Conservation (phyloP, 768 basidiomycete genomes). For the Collybia mongolica region DNA sequence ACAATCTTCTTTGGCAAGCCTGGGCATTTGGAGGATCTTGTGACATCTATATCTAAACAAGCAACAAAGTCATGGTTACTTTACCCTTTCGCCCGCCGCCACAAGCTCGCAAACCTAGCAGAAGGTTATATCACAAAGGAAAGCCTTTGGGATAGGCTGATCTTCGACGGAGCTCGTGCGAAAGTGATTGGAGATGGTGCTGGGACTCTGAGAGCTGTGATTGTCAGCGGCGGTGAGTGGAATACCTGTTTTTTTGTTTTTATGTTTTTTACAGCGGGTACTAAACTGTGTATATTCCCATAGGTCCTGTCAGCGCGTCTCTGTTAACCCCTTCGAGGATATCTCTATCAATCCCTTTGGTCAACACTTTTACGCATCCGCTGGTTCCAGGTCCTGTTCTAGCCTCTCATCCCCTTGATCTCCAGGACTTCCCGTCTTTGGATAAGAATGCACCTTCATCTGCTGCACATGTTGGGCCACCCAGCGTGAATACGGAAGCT, state of each 20-base stretch:
- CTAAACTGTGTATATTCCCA: conserved; percentile 2
- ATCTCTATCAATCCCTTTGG: conserved; percentile 74
- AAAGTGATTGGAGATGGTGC: conserved; percentile 59
- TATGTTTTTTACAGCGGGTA: background rate
- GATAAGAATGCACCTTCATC: conserved; percentile 26
- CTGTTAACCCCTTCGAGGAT: conserved; percentile 64
- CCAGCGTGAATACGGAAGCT: conserved; percentile 81
- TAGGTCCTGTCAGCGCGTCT: conserved; percentile 51
- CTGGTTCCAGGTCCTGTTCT: conserved; percentile 75
- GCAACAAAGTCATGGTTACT: conserved; percentile 55
- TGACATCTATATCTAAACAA: conserved; percentile 48
- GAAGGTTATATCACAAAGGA: conserved; percentile 80
- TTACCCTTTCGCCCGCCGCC: conserved; percentile 69
- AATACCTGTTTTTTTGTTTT: background rate
- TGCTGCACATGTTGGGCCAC: conserved; percentile 65
- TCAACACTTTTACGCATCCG: conserved; percentile 61
- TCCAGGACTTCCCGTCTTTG: conserved; percentile 64
- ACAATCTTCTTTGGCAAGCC: conserved; percentile 78
- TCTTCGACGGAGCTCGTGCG: conserved; percentile 69
- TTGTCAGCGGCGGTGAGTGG: conserved; percentile 69
- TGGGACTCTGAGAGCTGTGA: conserved; percentile 59
- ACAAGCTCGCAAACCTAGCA: conserved; percentile 65
- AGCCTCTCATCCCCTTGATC: conserved; percentile 80
- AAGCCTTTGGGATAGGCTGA: conserved; percentile 81
- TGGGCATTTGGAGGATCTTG: conserved; percentile 55